Conservation (phyloP, 2,329 filamentous ascomycete genomes). For the Emergomyces pasteurianus region DNA sequence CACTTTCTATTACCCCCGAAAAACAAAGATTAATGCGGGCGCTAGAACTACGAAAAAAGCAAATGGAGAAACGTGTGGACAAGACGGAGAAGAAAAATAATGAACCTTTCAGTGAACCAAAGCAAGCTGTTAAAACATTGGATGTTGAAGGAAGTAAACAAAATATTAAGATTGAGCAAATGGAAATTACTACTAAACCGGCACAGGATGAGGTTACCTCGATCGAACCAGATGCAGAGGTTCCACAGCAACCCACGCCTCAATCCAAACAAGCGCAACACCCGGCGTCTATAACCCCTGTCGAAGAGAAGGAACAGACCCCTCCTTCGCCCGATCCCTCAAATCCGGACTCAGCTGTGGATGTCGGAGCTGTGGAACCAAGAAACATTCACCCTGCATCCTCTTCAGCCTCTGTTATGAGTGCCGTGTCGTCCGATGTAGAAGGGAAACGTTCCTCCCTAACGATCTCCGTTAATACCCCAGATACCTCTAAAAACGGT, state of each 20-base stretch:
- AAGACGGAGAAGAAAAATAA: constrained; percentile 18
- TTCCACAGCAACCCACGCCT: background rate
- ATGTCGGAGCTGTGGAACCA: constrained; percentile 11
- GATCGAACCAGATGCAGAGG: background rate
- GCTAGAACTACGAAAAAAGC: constrained; percentile 76
- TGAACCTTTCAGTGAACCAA: constrained; percentile 3
- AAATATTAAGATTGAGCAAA: background rate
- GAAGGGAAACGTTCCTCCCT: background rate
- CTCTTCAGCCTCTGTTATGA: constrained; percentile 6
- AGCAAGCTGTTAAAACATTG: constrained; percentile 8
- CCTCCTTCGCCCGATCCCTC: constrained; percentile 9
- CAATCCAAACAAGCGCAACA: background rate
- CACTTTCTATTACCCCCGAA: constrained; percentile 63
- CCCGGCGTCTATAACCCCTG: background rate
- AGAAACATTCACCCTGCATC: constrained; percentile 8
- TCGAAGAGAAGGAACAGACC: constrained; percentile 4
- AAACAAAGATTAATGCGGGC: constrained; percentile 91
- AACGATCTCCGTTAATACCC: background rate
- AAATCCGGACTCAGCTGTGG: constrained; percentile 16
- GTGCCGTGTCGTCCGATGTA: background rate
- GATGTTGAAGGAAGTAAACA: background rate
- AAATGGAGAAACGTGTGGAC: constrained; percentile 39
- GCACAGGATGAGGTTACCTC: background rate
- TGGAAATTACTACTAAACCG: background rate
- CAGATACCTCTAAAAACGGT: background rate